Percentiles rank a stretch among this genome's conserved stretches.
phyloP scores from a whole-genome alignment of 2,329 filamentous ascomycete species.

The Alternaria brassicicola region DNA sequence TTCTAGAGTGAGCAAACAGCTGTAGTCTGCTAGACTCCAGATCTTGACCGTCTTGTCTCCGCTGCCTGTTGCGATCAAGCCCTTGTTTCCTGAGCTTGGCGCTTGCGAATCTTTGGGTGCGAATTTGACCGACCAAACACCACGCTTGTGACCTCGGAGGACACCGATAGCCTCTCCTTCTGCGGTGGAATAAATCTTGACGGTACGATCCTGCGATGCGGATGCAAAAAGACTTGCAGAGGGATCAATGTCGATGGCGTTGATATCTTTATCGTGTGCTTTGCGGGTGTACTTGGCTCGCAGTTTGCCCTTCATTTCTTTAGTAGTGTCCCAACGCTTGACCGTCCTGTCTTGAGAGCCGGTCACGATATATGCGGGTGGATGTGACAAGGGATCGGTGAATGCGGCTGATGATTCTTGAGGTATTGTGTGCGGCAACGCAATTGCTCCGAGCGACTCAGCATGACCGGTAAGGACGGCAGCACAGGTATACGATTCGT shows the following conservation, averaged over 20 bases:
- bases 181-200: conserved; percentile 94
- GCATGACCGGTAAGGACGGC: conserved; percentile 88
- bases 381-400: conserved; percentile 75
- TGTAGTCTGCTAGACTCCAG: conserved; percentile 92
- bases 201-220: conserved; percentile 92
- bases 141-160: conserved; percentile 87
- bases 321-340: conserved; percentile 83
- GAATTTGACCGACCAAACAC: conserved; percentile 95
- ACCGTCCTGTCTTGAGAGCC: conserved; percentile 95
- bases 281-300: conserved; percentile 85
- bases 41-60: conserved; percentile 96
- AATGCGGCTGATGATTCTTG: conserved; percentile 71
- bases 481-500: conserved; percentile 77
- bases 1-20: conserved; percentile 90
- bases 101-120: conserved; percentile 75
- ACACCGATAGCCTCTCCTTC: conserved; percentile 92
- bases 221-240: conserved; percentile 85
- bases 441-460: conserved; percentile 89
- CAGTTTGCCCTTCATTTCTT: conserved; percentile 60
- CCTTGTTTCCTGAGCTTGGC: conserved; percentile 68
- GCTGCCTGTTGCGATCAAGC: conserved; percentile 85
- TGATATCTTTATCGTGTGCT: conserved; percentile 98
- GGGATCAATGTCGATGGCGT: conserved; percentile 83
- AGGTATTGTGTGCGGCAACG: conserved; percentile 74
- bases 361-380: conserved; percentile 84